Base-by-base conservation (phyloP, 2,329 filamentous ascomycete species). In the Talaromyces atroroseus region DNA sequence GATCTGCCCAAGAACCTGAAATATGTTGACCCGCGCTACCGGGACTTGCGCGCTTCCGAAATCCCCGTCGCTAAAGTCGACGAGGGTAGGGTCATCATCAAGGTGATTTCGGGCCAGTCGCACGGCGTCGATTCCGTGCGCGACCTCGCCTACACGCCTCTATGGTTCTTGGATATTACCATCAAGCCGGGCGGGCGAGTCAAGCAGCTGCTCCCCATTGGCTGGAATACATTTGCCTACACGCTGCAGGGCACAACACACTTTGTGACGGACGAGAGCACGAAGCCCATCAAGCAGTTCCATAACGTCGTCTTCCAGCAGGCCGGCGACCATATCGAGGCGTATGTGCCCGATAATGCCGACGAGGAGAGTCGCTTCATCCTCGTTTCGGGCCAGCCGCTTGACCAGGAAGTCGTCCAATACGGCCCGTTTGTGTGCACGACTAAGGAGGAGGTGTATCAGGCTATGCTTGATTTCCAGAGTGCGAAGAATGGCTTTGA, bases 171-270 rank as follows among this genome's bases (percentile, higher is more conserved):
- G 46, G 92, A 97, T 69, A 78, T 96, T 52, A 85, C 82, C 20
- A 82, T 97, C 53, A 76, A 84, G 65, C 91, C 92, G 0, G 92
- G 92, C 53, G 91, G 89, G 48, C 83, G 79, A 58, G 78, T 97
- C 62, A 80, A 78, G 21, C 92, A 97, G 76, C 73, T 82, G 5
- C 68, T 97, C 2, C 92, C 92, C 0, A 75, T 79, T 60, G 87
- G 85, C 26, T 97, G 91, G 90, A 96, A 95, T 71, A 85, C 89
- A 1, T 97, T 97, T 67, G 86, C 87, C 16, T 97, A 96, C 71
- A 87, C 84, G 3, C 78, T 97, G n/a, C 80, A 85, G 58, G 92
- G 92, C 21, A 82, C 80, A 7, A 85, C 84, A 1, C 76, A 71
- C 77, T 64, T 89, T 87, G 70, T 85, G 80, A 62, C 78, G 72